These are phyloP conservation scores for Paecilomyces sp. DNA, from an alignment of 2,329 filamentous ascomycete genomes.

Conservation along the genomic window DNA sequence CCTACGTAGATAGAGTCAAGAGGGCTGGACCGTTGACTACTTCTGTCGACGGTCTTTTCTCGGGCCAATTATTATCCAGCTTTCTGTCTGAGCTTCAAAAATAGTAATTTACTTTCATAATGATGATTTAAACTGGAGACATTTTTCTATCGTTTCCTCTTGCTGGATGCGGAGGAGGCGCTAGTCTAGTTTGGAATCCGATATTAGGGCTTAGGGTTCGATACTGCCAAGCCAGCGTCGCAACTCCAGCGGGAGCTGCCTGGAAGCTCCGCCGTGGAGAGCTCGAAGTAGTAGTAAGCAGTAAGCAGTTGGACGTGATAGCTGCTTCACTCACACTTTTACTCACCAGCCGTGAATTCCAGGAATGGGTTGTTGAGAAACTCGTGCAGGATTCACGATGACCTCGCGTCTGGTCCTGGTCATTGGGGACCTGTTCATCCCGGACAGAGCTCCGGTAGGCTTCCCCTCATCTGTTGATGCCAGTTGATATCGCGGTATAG, in stretches of 20 bases:
- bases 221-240: constrained; percentile 1
- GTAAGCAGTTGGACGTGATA: neutral
- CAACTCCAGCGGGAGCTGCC: neutral
- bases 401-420: constrained; percentile 87
- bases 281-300: neutral
- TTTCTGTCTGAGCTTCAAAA: neutral
- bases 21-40: neutral
- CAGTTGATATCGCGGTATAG: constrained; percentile 2
- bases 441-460: constrained; percentile 71
- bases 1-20: neutral
- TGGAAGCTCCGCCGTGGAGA: neutral
- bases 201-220: constrained; percentile 10
- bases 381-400: constrained; percentile 35
- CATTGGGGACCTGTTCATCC: constrained; percentile 89
- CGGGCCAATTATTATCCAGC: neutral
- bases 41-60: neutral
- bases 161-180: neutral
- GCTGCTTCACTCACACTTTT: constrained; percentile 1
- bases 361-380: constrained; percentile 23
- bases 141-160: neutral
- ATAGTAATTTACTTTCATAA: neutral
- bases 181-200: neutral
- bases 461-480: constrained; percentile 4
- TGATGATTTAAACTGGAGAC: neutral
- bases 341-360: neutral